phyloP scores from a whole-genome alignment of 768 basidiomycete species.

The Cantharellus anzutake region DNA sequence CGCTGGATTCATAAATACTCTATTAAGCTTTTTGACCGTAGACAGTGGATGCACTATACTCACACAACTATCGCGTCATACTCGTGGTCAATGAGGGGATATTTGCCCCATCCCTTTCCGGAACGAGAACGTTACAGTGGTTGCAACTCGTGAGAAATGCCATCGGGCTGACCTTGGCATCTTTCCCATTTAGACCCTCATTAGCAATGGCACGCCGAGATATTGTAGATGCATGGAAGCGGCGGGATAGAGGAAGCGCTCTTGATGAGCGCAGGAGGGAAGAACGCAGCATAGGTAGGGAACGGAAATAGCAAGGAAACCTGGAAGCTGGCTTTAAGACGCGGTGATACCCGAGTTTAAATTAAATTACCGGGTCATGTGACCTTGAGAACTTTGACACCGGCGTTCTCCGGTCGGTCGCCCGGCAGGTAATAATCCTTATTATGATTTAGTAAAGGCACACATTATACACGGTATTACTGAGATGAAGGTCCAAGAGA shows the following conservation, averaged over 20 bases:
- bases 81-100: conserved; percentile 95
- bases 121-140: conserved; percentile 6
- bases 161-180: conserved; percentile 41
- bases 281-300: neutral
- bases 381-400: no score
- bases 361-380: no score
- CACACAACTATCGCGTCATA: conserved; percentile 98
- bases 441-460: no score
- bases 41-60: conserved; percentile 18
- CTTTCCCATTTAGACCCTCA: conserved; percentile 60
- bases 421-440: no score
- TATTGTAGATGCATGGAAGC: conserved; percentile 46
- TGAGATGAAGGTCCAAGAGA: conserved; percentile 34
- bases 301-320: neutral
- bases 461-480: no score
- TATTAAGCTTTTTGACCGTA: neutral
- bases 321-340: no score
- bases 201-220: conserved; percentile 45
- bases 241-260: neutral
- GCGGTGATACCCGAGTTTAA: no score
- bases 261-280: neutral
- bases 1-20: conserved; percentile 28
- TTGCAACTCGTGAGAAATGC: neutral
- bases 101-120: conserved; percentile 43
- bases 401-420: no score